Conservation (phyloP, 805 yeast species). For the Lipomyces sp. region DNA sequence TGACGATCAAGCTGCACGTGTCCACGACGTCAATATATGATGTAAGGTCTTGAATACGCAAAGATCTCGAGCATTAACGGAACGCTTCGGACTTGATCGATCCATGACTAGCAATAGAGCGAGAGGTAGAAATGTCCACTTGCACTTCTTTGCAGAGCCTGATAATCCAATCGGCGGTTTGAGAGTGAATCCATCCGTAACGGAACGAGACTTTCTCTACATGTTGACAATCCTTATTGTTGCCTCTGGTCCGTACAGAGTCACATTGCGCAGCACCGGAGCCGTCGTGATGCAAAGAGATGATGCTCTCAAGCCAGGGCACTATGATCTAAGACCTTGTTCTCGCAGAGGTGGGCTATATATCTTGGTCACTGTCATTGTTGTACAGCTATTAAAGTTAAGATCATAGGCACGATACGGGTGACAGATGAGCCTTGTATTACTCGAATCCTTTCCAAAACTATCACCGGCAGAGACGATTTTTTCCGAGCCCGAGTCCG, state of each 20-base stretch:
- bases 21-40: no score
- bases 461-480: neutral
- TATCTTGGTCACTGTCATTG: neutral
- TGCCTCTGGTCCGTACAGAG: constrained; percentile 1
- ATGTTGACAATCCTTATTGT: neutral
- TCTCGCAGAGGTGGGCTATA: constrained; percentile 1
- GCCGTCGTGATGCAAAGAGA: neutral
- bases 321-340: neutral
- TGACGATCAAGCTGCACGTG: no score
- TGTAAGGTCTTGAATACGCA: no score
- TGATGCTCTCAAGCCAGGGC: constrained; percentile 1
- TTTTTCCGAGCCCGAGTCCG: constrained; percentile 1
- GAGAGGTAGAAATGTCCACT: neutral
- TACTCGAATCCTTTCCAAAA: constrained; percentile 1
- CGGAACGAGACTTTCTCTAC: neutral
- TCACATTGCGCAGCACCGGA: constrained; percentile 1
- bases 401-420: neutral
- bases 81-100: no score
- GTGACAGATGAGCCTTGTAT: neutral
- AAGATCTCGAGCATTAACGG: no score
- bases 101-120: neutral
- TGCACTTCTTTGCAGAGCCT: neutral
- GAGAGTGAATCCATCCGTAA: constrained; percentile 1
- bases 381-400: neutral
- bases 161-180: neutral